Evolutionary conservation across 1,284 basidiomycete species (phyloP).

Genomic region (Calocybe gambosa): DNA sequence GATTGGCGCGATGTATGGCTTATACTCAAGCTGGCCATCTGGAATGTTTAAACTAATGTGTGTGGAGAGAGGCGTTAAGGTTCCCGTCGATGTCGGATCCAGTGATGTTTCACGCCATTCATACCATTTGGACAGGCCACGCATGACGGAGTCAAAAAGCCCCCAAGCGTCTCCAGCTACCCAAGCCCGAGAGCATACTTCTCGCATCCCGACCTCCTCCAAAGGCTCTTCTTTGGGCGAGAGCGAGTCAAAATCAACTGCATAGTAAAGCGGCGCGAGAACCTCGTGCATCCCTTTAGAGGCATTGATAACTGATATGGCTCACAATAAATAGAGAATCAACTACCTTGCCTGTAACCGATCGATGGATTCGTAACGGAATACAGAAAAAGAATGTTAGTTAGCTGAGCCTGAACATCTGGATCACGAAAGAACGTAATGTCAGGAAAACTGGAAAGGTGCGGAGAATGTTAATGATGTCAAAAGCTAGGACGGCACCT

Average conservation of each 20-base stretch:
- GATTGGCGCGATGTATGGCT: slow-evolving; percentile 75
- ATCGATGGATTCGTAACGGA: slow-evolving; percentile 71
- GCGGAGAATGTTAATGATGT: slow-evolving; percentile 6
- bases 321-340: background rate
- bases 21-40: slow-evolving; percentile 41
- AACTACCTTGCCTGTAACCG: slow-evolving; percentile 77
- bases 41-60: slow-evolving; percentile 40
- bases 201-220: slow-evolving; percentile 31
- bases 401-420: slow-evolving; percentile 72
- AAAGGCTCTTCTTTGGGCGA: slow-evolving; percentile 24
- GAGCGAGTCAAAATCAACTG: slow-evolving; percentile 78
- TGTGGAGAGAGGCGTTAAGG: slow-evolving; percentile 29
- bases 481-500: slow-evolving; percentile 23
- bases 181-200: slow-evolving; percentile 63
- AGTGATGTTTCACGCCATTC: slow-evolving; percentile 71
- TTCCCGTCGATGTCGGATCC: slow-evolving; percentile 14
- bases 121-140: slow-evolving; percentile 74
- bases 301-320: background rate
- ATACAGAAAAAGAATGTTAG: slow-evolving; percentile 82
- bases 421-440: slow-evolving; percentile 78
- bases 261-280: slow-evolving; percentile 78
- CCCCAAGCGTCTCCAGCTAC: slow-evolving; percentile 82
- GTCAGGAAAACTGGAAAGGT: slow-evolving; percentile 72
- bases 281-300: slow-evolving; percentile 84
- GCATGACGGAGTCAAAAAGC: slow-evolving; percentile 78